These are phyloP conservation scores for Penicillium sp. DNA, from an alignment of 2,329 filamentous ascomycete species.

Conservation along the genomic window DNA sequence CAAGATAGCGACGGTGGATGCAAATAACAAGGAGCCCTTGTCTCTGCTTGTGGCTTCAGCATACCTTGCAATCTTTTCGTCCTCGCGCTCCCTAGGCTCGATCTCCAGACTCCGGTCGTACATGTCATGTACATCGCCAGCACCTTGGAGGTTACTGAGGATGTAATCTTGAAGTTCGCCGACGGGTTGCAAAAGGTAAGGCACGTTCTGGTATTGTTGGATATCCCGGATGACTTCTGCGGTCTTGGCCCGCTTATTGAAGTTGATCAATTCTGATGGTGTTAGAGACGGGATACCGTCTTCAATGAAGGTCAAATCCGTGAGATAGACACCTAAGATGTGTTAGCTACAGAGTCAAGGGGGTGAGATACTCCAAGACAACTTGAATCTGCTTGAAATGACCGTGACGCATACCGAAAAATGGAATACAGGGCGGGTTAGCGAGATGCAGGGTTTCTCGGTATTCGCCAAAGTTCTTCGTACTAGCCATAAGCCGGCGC, in stretches of 20 bases:
- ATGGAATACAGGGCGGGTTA: slow-evolving; percentile 94
- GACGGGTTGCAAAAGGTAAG: slow-evolving; percentile 84
- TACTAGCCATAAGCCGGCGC: slow-evolving; percentile 90
- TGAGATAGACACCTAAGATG: slow-evolving; percentile 77
- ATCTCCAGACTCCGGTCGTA: slow-evolving; percentile 92
- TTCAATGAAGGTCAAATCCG: slow-evolving; percentile 95
- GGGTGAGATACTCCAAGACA: neutral
- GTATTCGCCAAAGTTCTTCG: slow-evolving; percentile 96
- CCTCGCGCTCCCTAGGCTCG: slow-evolving; percentile 90
- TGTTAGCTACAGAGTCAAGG: slow-evolving; percentile 12
- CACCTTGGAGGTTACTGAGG: slow-evolving; percentile 86
- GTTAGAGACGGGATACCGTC: slow-evolving; percentile 95
- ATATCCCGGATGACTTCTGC: slow-evolving; percentile 97
- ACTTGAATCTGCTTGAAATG: neutral
- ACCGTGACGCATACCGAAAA: slow-evolving; percentile 63
- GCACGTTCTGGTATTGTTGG: slow-evolving; percentile 95
- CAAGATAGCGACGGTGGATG: slow-evolving; percentile 27
- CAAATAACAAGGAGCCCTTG: slow-evolving; percentile 27
- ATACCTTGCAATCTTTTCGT: slow-evolving; percentile 98
- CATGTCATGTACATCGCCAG: slow-evolving; percentile 97
- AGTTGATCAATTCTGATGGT: slow-evolving; percentile 94
- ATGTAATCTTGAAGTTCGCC: slow-evolving; percentile 94
- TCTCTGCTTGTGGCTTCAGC: slow-evolving; percentile 33
- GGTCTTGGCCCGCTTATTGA: slow-evolving; percentile 94
- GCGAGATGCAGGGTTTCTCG: slow-evolving; percentile 83